Conservation (phyloP, 495 filamentous ascomycete species). For the Astrocystis sublimbata region DNA sequence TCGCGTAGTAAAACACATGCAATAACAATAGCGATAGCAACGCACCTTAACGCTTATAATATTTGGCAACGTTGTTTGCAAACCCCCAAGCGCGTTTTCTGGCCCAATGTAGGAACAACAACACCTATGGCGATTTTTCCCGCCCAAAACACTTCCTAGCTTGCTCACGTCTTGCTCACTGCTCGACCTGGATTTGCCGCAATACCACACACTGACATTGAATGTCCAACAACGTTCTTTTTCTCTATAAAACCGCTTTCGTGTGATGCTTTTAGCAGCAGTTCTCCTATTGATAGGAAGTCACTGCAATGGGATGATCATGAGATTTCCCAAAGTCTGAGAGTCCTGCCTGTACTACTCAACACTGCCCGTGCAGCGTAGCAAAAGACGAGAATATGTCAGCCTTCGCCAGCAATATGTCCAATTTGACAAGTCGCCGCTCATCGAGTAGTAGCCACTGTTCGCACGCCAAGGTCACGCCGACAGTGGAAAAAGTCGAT, state of each 20-base stretch:
- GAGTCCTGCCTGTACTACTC: neutral
- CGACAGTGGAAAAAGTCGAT: neutral
- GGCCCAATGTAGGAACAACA: neutral
- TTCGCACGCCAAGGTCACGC: constrained; percentile 1
- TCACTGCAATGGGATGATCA: neutral
- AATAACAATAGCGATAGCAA: neutral
- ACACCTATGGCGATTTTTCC: neutral
- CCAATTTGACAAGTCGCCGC: neutral
- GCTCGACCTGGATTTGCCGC: neutral
- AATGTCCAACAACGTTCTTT: neutral
- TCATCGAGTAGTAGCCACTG: neutral
- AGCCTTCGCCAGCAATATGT: neutral
- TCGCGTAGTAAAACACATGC: neutral
- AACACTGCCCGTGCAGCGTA: neutral
- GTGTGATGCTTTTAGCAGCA: neutral
- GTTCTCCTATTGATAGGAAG: too few species aligned
- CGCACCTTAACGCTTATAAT: too few species aligned
- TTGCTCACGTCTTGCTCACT: neutral
- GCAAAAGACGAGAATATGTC: neutral
- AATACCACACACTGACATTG: neutral
- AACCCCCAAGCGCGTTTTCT: neutral
- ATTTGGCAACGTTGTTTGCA: neutral
- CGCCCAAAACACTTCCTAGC: neutral
- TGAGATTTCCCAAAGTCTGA: neutral
- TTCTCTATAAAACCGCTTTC: neutral